phyloP scores from a whole-genome alignment of 371 early-diverging fungal genomes.

The Cladochytrium tenue region DNA sequence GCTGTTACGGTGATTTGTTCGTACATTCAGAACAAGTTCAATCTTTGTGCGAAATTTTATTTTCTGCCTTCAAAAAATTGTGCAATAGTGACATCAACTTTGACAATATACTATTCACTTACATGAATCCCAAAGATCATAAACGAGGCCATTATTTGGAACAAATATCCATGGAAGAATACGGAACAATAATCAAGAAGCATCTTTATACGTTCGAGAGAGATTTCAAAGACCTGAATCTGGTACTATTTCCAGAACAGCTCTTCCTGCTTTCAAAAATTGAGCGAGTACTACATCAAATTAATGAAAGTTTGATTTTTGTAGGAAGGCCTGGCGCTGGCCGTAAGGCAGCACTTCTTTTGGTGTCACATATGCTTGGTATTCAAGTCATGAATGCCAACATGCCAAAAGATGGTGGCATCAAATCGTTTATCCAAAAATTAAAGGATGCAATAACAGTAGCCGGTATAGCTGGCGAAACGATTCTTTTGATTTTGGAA shows the following conservation, averaged over 20 bases:
- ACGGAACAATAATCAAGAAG: constrained; percentile 22
- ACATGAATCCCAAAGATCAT: constrained; percentile 11
- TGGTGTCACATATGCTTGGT: constrained; percentile 40
- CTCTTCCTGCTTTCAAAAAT: constrained; percentile 34
- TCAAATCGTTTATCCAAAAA: constrained; percentile 41
- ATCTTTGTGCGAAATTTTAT: constrained; percentile 33
- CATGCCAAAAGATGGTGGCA: constrained; percentile 29
- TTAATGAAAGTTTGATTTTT: constrained; percentile 48
- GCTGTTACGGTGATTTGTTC: constrained; percentile 49
- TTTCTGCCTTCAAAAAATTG: constrained; percentile 28
- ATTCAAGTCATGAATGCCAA: constrained; percentile 35
- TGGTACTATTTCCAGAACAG: constrained; percentile 47
- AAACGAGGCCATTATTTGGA: neutral
- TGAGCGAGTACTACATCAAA: constrained; percentile 45
- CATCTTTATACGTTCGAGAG: constrained; percentile 38
- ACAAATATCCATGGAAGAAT: constrained; percentile 22
- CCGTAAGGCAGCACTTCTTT: constrained; percentile 23
- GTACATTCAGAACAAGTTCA: constrained; percentile 31
- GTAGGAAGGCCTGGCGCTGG: constrained; percentile 53
- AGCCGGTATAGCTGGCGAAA: constrained; percentile 37
- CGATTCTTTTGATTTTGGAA: constrained; percentile 43
- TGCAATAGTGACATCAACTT: constrained; percentile 38
- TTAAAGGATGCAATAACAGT: constrained; percentile 47
- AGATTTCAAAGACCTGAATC: constrained; percentile 40
- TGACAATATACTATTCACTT: constrained; percentile 25